Evolutionary conservation across 2,329 filamentous ascomycete genomes (phyloP), one percentile per base, ranked within the genome.

Genomic region (Pseudogymnoascus sp.): DNA sequence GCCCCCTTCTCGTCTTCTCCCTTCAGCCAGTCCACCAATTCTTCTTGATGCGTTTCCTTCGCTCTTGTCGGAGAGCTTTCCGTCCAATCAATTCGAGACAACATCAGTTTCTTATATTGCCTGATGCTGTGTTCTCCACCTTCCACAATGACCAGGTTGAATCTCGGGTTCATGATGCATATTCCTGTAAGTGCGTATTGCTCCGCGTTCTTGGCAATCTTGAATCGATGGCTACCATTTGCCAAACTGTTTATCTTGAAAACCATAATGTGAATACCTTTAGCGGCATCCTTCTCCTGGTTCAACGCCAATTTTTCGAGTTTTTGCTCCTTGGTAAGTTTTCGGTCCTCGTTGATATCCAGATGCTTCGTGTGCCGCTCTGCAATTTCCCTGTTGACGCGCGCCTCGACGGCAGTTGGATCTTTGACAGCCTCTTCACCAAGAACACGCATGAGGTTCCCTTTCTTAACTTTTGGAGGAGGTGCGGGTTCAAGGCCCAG

Each of bases 401-500:
- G 87, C 60, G 92, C 91, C 77, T 99, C 94, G 53, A 99, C 94
- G 3, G 94, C 94, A 0, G 95, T 99, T 5, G 94, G 94, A 76
- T 99, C 94, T 73, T 96, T 95, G 68, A 99, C 93, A 16, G 88
- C 88, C 64, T 74, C 73, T 64, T 97, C 91, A 66, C 94, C 94
- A 63, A 97, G 82, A 31, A 99, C 94, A 64, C 92, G 88, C 94
- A 99, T 99, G 73, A 99, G 84, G 75, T 99, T 99, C 64, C 89
- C 90, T 76, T 95, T 95, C 78, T 97, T 97, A 69, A 99, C 91
- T 76, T 97, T 99, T 10, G 94, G 93, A 25, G 92, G 89, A 28
- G 92, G 92, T 18, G 93, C 91, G 2, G 92, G 91, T 65, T 93
- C 88, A 12, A 99, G 82, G 18, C 94, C 94, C 10, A 99, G 80